Percentiles rank a stretch among this genome's conserved stretches.
These are phyloP conservation scores for Clavispora fructus DNA, from an alignment of 805 yeast genomes.

Conservation along the genomic window DNA sequence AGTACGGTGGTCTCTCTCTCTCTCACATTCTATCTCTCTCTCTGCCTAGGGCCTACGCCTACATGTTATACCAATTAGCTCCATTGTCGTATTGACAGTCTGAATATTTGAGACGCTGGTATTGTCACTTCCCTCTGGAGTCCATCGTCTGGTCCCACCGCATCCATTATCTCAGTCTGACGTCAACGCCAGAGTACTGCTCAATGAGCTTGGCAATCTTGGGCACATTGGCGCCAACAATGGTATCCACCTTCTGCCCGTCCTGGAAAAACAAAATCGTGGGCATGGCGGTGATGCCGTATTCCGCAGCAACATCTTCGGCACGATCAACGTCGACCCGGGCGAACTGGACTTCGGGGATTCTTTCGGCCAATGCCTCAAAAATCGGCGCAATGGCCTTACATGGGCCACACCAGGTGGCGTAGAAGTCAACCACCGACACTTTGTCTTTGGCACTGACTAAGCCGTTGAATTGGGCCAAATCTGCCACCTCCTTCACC, in stretches of 20 bases:
- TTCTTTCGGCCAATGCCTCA: slow-evolving; percentile 37
- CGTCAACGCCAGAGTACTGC: slow-evolving; percentile 25
- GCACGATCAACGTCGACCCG: slow-evolving; percentile 69
- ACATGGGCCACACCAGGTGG: slow-evolving; percentile 80
- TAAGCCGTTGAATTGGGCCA: slow-evolving; percentile 22
- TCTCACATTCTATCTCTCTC: too few species aligned
- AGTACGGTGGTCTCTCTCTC: neutral
- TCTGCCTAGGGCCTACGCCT: too few species aligned
- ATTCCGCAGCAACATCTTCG: slow-evolving; percentile 53
- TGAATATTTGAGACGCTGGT: too few species aligned
- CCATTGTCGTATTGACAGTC: too few species aligned
- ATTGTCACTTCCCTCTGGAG: too few species aligned
- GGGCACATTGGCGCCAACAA: slow-evolving; percentile 62
- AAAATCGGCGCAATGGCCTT: slow-evolving; percentile 62
- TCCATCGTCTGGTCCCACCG: too few species aligned
- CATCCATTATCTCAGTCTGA: slow-evolving; percentile 8
- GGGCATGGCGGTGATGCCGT: slow-evolving; percentile 71
- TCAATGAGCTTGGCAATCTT: slow-evolving; percentile 25
- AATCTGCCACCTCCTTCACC: slow-evolving; percentile 25
- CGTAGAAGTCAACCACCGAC: slow-evolving; percentile 60
- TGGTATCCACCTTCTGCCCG: slow-evolving; percentile 50
- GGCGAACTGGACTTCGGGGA: slow-evolving; percentile 52
- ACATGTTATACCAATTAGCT: too few species aligned
- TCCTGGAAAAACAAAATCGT: slow-evolving; percentile 60
- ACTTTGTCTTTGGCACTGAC: slow-evolving; percentile 29